A percentile compares a stretch with the other conserved stretches of the same genome.
These are phyloP conservation scores for Microcera coccophila DNA, from an alignment of 2,329 filamentous ascomycete species.

Conservation along the genomic window DNA sequence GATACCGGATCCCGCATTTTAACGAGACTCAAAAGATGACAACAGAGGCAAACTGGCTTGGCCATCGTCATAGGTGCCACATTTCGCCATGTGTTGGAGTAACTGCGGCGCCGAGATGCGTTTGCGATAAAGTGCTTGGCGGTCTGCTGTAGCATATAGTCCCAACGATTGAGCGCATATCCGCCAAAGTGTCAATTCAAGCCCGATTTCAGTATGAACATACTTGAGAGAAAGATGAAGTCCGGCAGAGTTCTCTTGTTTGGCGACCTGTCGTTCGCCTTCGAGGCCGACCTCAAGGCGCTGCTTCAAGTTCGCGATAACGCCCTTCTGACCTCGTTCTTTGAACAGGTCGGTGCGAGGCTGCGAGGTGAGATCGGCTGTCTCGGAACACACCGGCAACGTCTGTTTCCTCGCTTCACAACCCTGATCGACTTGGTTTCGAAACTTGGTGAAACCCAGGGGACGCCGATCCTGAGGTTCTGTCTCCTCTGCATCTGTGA, in stretches of 20 bases:
- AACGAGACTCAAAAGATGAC: not conserved
- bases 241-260: slow-evolving; percentile 17
- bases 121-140: not conserved
- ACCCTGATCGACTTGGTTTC: slow-evolving; percentile 26
- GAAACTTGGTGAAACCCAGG: slow-evolving; percentile 16
- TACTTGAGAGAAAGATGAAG: slow-evolving; percentile 5
- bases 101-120: not conserved
- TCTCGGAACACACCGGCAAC: slow-evolving; percentile 12
- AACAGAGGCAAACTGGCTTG: not conserved
- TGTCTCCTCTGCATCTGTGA: slow-evolving; percentile 23
- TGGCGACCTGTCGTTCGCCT: slow-evolving; percentile 23
- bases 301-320: slow-evolving; percentile 23
- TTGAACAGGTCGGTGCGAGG: slow-evolving; percentile 19
- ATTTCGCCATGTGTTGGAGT: not conserved
- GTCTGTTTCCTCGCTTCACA: slow-evolving; percentile 26
- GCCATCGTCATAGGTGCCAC: not conserved
- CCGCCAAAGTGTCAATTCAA: not conserved
- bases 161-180: not conserved
- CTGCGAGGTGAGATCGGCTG: slow-evolving; percentile 21
- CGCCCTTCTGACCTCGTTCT: slow-evolving; percentile 20
- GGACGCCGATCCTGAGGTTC: slow-evolving; percentile 17
- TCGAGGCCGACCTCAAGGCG: slow-evolving; percentile 16
- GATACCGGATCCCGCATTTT: no score
- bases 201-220: slow-evolving; percentile 5
- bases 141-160: not conserved